Base-by-base conservation (phyloP, 2,329 filamentous ascomycete species). In the Fusarium udum region DNA sequence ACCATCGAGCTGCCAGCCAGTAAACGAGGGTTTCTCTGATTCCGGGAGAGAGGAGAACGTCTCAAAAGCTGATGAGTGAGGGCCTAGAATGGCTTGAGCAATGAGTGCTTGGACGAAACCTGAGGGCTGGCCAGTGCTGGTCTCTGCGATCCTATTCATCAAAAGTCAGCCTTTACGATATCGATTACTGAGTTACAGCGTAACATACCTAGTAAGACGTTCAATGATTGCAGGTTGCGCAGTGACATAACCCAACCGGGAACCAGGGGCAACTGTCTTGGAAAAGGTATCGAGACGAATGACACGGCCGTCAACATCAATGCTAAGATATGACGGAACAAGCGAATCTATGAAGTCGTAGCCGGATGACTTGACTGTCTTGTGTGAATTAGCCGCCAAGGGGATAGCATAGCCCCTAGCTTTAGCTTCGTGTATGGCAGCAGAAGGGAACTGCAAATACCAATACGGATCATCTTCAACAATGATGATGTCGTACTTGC, bases 391-490 rank as follows among this genome's bases (percentile, higher is more conserved):
- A 79, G 66, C 76, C 14, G 56, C 22, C 68, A 65, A 77, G 52
- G 80, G 80, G 61, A 75, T 76, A 51, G 78, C 82, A 40, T 80
- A 74, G 59, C 80, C 80, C 43, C 86, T 82, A 24, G 87, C 85
- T 77, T 86, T 85, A 75, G 88, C 85, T 79, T 89, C 84, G 53
- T 83, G 82, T 32, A 79, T 52, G 60, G 85, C 88, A 1, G 93
- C 91, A 2, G 93, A 93, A 0, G 94, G 94, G 82, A 90, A 98
- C 80, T 98, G 95, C 14, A 98, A 87, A 81, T 96, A 95, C 93
- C 94, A 98, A 84, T 98, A 98, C 11, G 95, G 95, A 71, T 98
- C 95, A 77, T 98, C 95, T 82, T 98, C 95, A 70, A 97, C 84
- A 73, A 98, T 97, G 78, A 98, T 89, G 71, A 98, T 89, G 81